Evolutionary conservation across 805 yeast species (phyloP).

Genomic region (Nakazawaea sp.): DNA sequence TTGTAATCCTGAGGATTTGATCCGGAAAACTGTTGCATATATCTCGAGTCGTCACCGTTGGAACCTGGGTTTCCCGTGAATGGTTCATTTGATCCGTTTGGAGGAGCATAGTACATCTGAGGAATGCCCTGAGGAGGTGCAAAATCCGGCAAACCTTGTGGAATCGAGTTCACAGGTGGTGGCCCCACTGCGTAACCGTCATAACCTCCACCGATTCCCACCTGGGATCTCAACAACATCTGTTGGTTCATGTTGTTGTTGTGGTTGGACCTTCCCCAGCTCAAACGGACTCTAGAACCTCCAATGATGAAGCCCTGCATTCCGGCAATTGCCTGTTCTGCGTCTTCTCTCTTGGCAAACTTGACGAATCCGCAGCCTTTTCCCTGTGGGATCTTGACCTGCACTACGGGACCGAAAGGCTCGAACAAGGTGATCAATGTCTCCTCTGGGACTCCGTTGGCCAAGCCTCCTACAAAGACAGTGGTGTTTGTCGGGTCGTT

Average conservation of each 20-base stretch:
- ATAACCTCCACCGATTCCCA: constrained; percentile 13
- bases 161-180: constrained; percentile 7
- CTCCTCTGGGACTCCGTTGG: constrained; percentile 55
- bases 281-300: constrained; percentile 64
- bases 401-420: constrained; percentile 66
- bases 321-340: constrained; percentile 69
- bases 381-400: constrained; percentile 71
- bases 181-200: constrained; percentile 13
- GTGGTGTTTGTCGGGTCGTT: constrained; percentile 71
- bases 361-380: constrained; percentile 78
- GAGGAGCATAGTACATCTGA: constrained; percentile 9
- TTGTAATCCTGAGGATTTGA: no score
- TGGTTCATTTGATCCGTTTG: constrained; percentile 6
- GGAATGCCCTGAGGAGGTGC: constrained; percentile 11
- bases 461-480: constrained; percentile 61
- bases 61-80: no score
- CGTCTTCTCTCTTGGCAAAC: constrained; percentile 60
- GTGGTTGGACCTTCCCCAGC: constrained; percentile 60
- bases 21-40: no score
- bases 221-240: constrained; percentile 11
- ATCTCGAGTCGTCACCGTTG: no score
- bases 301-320: constrained; percentile 76
- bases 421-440: constrained; percentile 55
- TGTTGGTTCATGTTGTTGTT: constrained; percentile 13
- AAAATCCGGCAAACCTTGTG: constrained; percentile 10